A percentile compares a stretch with the other conserved stretches of the same genome.
Evolutionary conservation across 2,329 filamentous ascomycete species (phyloP).

Genomic region (Trichophaea hybrida): DNA sequence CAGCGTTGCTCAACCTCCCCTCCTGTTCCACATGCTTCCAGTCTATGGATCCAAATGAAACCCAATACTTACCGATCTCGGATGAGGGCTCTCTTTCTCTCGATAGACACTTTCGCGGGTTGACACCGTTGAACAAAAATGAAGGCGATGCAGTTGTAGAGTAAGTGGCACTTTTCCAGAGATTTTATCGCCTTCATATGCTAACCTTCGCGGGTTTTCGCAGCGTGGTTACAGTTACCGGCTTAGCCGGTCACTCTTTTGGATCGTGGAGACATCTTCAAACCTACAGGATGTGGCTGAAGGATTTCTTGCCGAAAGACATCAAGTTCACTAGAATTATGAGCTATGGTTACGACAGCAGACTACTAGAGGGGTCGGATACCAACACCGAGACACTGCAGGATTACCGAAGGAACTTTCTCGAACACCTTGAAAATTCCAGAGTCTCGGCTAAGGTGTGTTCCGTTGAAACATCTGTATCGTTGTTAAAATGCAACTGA

Average conservation of each 20-base stretch:
- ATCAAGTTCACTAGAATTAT: conserved; percentile 3
- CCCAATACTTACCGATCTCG: no score
- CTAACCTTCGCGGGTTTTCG: background rate
- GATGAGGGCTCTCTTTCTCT: background rate
- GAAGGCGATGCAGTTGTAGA: background rate
- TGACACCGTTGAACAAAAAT: conserved; percentile 1
- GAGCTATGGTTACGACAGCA: conserved; percentile 7
- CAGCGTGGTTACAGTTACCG: conserved; percentile 4
- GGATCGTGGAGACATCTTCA: conserved; percentile 6
- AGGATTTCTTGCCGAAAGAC: conserved; percentile 8
- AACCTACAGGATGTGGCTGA: conserved; percentile 6
- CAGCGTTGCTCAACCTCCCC: no score
- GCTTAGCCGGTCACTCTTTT: conserved; percentile 1
- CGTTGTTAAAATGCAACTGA: background rate
- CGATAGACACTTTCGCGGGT: background rate
- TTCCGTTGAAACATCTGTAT: background rate
- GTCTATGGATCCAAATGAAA: no score
- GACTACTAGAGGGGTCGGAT: background rate
- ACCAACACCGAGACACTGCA: background rate
- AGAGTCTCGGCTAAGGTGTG: background rate
- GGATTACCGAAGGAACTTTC: conserved; percentile 4
- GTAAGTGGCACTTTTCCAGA: background rate
- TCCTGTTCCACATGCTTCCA: no score
- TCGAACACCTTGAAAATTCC: background rate
- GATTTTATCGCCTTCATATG: background rate